A percentile compares a stretch with the other conserved stretches of the same genome.
Conservation (phyloP, 768 basidiomycete genomes). For the Trametes cinnabarina region DNA sequence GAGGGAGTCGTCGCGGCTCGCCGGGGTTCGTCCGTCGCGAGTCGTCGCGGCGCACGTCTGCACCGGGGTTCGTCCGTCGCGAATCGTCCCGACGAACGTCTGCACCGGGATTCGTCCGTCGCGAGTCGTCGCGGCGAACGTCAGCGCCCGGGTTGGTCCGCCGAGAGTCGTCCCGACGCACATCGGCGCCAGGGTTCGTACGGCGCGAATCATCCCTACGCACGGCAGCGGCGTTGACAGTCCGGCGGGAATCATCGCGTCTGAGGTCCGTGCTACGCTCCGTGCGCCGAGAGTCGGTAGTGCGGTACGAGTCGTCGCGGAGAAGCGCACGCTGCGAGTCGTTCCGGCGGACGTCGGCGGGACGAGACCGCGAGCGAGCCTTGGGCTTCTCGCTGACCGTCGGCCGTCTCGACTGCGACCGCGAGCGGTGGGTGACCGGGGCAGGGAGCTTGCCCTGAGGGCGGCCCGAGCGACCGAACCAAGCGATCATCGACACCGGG, state of each 20-base stretch:
- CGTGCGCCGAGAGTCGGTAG: conserved; percentile 19
- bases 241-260: conserved; percentile 18
- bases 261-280: conserved; percentile 14
- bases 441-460: conserved; percentile 39
- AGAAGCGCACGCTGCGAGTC: conserved; percentile 21
- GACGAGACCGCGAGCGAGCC: conserved; percentile 11
- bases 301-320: conserved; percentile 19
- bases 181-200: conserved; percentile 2
- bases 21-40: conserved; percentile 15
- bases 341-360: conserved; percentile 20
- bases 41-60: conserved; percentile 10
- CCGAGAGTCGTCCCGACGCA: conserved; percentile 13
- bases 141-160: conserved; percentile 2
- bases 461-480: conserved; percentile 48
- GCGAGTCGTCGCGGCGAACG: conserved; percentile 5
- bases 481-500: conserved; percentile 68
- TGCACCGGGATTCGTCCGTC: conserved; percentile 1
- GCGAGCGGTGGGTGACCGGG: conserved; percentile 36
- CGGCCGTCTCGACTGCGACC: conserved; percentile 32
- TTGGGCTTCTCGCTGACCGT: conserved; percentile 14
- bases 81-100: conserved; percentile 12
- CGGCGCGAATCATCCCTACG: conserved; percentile 20
- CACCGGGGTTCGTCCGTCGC: conserved; percentile 10
- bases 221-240: conserved; percentile 7
- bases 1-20: conserved; percentile 11